Evolutionary conservation across 306 rosid species (phyloP), one percentile per base, ranked within the genome.

Genomic region (Mimosa pudica): DNA sequence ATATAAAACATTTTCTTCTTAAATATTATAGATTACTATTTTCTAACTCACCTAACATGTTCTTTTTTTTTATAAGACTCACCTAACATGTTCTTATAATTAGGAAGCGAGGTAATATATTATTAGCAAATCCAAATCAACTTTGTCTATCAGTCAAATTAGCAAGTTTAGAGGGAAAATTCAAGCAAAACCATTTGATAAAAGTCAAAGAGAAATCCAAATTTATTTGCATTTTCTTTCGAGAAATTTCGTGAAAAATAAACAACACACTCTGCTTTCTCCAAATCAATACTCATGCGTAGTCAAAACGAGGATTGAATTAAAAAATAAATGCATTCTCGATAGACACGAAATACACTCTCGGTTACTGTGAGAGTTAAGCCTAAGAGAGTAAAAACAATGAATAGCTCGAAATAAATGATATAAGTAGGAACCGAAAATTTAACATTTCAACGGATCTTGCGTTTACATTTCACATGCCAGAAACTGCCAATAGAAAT

Each of bases 381-480:
- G 35, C 30, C 30, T 24, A 24, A 24, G 73, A 9, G 73, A n/a
- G 71, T 35, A n/a, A 49, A 65, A 65, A n/a, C 46, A 5, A 18
- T 65, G 49, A 42, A 68, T 68, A 68, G 44, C 54, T 44, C 36
- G 54, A 69, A 48, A 45, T n/a, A 45, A 69, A 36, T 69, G 36
- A 68, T 18, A 36, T 14, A 13, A 16, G 1, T n/a, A 8, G 5
- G 24, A 1, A 33, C 73, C 3, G 52, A 7, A 68, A 42, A 68
- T 48, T 48, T 1, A 48, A 48, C 52, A 38, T 48, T 41, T 44
- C 51, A 44, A 68, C 35, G 52, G 73, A 41, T 68, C n/a, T 41
- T n/a, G 73, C 73, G 73, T 68, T 68, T 47, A 38, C 48, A 45
- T 2, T 68, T 68, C n/a, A 13, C 73, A 42, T n/a, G 73, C 8